These are phyloP conservation scores for Volvariella surrecta DNA, from an alignment of 1,284 basidiomycete genomes.

Conservation along the genomic window DNA sequence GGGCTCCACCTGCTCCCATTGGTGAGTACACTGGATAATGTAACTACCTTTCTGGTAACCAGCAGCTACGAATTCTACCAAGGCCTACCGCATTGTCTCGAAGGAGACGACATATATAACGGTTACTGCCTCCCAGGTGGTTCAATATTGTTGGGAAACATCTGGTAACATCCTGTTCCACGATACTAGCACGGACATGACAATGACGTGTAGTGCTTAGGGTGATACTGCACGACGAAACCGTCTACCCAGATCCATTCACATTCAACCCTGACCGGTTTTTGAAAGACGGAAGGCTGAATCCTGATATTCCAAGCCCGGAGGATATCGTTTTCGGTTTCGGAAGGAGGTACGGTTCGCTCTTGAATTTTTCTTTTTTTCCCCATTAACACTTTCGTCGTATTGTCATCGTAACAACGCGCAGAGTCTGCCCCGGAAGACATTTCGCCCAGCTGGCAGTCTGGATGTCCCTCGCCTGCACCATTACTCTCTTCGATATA, in stretches of 20 bases:
- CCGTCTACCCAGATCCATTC: constrained; percentile 27
- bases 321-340: constrained; percentile 23
- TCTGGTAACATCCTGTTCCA: neutral
- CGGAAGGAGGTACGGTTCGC: constrained; percentile 26
- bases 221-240: constrained; percentile 32
- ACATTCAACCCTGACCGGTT: constrained; percentile 31
- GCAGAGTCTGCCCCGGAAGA: constrained; percentile 30
- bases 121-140: neutral
- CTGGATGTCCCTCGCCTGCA: constrained; percentile 29
- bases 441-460: constrained; percentile 26
- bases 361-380: too few relatives aligned
- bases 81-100: constrained; percentile 2
- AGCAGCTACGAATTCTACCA: too few relatives aligned
- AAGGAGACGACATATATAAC: neutral
- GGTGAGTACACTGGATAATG: constrained; percentile 5
- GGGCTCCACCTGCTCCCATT: constrained; percentile 14
- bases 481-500: constrained; percentile 29
- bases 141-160: neutral
- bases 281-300: constrained; percentile 21
- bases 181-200: neutral
- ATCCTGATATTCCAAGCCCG: constrained; percentile 17
- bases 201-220: too few relatives aligned
- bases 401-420: neutral
- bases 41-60: neutral
- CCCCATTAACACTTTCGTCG: too few relatives aligned